Conservation (phyloP, 768 basidiomycete species). For the Rubroboletus satanas region DNA sequence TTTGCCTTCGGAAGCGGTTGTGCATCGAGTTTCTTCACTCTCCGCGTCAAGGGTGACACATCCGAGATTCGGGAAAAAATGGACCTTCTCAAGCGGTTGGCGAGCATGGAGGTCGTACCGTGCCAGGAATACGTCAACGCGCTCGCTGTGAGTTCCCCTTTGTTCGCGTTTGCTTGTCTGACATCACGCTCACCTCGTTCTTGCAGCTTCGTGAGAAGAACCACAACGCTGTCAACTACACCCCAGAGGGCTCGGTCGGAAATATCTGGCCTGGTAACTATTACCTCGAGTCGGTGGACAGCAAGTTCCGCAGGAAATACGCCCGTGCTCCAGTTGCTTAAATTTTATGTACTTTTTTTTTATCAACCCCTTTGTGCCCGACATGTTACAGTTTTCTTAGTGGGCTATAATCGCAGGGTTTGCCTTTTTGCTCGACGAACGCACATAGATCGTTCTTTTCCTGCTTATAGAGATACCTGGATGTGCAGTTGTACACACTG, state of each 20-base stretch:
- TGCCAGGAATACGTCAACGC: conserved; percentile 91
- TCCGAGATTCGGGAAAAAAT: conserved; percentile 76
- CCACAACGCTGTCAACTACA: conserved; percentile 85
- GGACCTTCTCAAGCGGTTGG: conserved; percentile 73
- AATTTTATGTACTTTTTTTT: conserved; percentile 1
- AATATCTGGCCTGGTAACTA: conserved; percentile 94
- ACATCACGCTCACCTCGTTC: neutral
- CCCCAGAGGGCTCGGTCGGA: conserved; percentile 80
- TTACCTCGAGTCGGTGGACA: conserved; percentile 89
- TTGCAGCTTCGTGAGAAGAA: conserved; percentile 89
- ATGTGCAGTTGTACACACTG: neutral
- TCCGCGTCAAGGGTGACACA: conserved; percentile 86
- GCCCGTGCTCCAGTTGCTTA: conserved; percentile 38
- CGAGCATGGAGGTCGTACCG: conserved; percentile 84
- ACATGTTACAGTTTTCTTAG: neutral
- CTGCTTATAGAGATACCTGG: conserved; percentile 6
- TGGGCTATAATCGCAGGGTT: neutral
- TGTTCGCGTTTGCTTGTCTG: neutral
- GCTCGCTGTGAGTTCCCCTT: conserved; percentile 49
- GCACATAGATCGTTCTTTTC: conserved; percentile 3
- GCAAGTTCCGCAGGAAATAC: conserved; percentile 91
- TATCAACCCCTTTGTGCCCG: too few species aligned
- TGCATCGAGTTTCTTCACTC: conserved; percentile 90
- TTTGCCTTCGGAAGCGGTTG: conserved; percentile 97
- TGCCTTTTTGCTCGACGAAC: neutral